These are phyloP conservation scores for Primulina huaijiensis DNA, from an alignment of 257 asterid species.

Conservation along the genomic window DNA sequence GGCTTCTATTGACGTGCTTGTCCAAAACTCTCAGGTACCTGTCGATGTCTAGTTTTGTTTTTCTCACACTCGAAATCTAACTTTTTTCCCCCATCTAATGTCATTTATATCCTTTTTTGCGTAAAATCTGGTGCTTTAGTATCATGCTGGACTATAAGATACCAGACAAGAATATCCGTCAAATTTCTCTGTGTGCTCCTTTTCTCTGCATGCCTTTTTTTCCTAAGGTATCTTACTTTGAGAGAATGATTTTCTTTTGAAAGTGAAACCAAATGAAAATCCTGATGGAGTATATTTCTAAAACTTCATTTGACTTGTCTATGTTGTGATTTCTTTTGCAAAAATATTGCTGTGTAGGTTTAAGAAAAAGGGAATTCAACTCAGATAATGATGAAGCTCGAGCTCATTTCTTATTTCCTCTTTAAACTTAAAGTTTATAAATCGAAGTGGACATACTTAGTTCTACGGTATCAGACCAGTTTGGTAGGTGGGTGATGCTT, in stretches of 20 bases:
- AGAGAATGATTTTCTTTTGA: not conserved
- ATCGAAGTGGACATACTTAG: not conserved
- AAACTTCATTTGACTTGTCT: not conserved
- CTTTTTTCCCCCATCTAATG: constrained; percentile 9
- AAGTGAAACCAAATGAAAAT: constrained; percentile 3
- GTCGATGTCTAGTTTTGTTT: constrained; percentile 1
- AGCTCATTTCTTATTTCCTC: not conserved
- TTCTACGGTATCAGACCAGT: not conserved
- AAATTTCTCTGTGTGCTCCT: not conserved
- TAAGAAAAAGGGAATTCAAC: not conserved
- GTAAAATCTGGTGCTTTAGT: not conserved
- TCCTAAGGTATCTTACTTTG: not conserved
- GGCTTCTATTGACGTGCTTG: constrained; percentile 85
- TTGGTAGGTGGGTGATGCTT: not conserved
- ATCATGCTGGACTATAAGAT: not conserved
- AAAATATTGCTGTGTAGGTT: not conserved
- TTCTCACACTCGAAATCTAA: not conserved
- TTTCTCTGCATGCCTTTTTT: not conserved
- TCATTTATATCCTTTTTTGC: not conserved
- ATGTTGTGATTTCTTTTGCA: not conserved
- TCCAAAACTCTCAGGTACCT: constrained; percentile 93
- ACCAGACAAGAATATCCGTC: not conserved
- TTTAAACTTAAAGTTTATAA: not conserved
- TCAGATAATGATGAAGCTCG: too few relatives aligned
- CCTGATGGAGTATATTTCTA: not conserved